Evolutionary conservation across 371 early-diverging fungal species (phyloP).

Genomic region (Basidiobolus heterosporus): DNA sequence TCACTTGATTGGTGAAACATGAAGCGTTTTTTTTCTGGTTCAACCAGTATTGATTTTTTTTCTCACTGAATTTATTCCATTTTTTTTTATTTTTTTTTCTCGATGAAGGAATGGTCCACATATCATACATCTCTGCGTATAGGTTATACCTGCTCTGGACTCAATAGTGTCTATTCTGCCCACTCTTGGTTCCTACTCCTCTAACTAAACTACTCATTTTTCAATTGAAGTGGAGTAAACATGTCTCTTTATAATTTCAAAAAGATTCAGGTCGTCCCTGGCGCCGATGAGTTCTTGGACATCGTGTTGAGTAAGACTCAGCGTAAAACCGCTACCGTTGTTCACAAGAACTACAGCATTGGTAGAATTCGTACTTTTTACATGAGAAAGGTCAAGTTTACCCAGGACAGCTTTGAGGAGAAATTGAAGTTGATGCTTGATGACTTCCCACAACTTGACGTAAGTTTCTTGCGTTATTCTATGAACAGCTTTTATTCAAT

Average conservation of each 20-base stretch:
- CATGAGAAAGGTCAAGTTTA: slow-evolving; percentile 99
- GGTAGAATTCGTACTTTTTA: slow-evolving; percentile 97
- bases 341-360: slow-evolving; percentile 91
- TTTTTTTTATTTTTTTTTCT: no score
- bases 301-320: slow-evolving; percentile 97
- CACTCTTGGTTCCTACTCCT: no score
- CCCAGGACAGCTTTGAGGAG: slow-evolving; percentile 94
- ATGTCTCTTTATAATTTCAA: slow-evolving; percentile 82
- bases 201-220: no score
- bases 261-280: slow-evolving; percentile 92
- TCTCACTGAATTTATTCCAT: no score
- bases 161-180: no score
- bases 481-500: neutral
- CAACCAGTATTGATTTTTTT: no score
- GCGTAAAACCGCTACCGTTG: slow-evolving; percentile 98
- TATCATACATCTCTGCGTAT: no score
- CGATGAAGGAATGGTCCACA: no score
- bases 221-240: no score
- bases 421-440: slow-evolving; percentile 84
- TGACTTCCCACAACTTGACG: slow-evolving; percentile 98
- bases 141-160: no score
- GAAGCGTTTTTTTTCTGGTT: no score
- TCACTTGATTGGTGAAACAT: no score
- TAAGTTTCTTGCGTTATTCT: slow-evolving; percentile 16
- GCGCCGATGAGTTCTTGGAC: slow-evolving; percentile 90